A percentile compares a stretch with the other conserved stretches of the same genome.
phyloP scores from a whole-genome alignment of 2,329 filamentous ascomycete species.

The Colletotrichum sp. region DNA sequence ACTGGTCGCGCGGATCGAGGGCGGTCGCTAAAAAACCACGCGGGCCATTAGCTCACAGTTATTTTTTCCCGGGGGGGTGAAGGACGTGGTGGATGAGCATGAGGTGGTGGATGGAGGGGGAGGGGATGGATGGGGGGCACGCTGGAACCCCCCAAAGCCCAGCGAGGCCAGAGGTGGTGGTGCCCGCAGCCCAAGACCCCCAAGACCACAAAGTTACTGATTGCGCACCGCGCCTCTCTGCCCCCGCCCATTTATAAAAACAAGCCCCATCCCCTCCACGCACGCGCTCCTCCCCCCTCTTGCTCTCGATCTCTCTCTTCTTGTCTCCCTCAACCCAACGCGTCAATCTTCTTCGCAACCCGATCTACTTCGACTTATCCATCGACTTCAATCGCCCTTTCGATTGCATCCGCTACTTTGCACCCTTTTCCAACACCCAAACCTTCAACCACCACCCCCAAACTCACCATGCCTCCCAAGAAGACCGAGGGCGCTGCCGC shows the following conservation, averaged over 20 bases:
- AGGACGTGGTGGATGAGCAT: not conserved
- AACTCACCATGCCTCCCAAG: slow-evolving; percentile 63
- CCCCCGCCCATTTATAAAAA: slow-evolving; percentile 66
- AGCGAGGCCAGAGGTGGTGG: not conserved
- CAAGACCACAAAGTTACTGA: slow-evolving; percentile 47
- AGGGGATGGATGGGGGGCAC: not conserved
- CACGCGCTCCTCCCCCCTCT: slow-evolving; percentile 47
- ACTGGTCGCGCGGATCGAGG: not conserved
- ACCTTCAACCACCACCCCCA: slow-evolving; percentile 24
- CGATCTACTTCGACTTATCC: slow-evolving; percentile 21
- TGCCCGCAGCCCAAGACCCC: not conserved
- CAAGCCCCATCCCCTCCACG: slow-evolving; percentile 56
- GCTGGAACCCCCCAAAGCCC: not conserved
- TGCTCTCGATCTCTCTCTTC: slow-evolving; percentile 29
- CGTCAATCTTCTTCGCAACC: slow-evolving; percentile 20
- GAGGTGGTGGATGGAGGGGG: not conserved
- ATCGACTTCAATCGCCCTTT: slow-evolving; percentile 21
- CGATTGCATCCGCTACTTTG: slow-evolving; percentile 16
- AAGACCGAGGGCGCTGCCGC: slow-evolving; percentile 48
- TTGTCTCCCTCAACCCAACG: slow-evolving; percentile 28
- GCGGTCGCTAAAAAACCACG: not conserved
- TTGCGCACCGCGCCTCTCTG: slow-evolving; percentile 57
- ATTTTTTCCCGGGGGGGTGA: not conserved
- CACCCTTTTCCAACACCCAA: slow-evolving; percentile 23
- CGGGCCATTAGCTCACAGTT: not conserved